These are phyloP conservation scores for Paramecium octaurelia DNA, from an alignment of 73 alveolate species.

Conservation along the genomic window DNA sequence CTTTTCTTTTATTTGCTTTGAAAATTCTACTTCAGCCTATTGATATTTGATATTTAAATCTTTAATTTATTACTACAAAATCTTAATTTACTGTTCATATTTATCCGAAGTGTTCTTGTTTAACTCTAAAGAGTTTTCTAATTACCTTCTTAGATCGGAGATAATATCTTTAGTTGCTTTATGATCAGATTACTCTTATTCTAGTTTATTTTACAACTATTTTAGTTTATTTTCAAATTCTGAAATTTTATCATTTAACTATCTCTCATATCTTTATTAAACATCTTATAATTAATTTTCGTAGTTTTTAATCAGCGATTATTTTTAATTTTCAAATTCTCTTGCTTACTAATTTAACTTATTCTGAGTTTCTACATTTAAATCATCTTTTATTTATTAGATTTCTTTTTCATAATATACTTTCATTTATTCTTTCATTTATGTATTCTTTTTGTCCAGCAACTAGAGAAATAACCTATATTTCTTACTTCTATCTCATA, in stretches of 20 bases:
- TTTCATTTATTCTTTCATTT: constrained; percentile 49
- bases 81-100: not conserved
- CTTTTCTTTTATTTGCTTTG: not conserved
- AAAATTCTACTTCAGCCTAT: not conserved
- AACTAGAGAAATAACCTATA: not conserved
- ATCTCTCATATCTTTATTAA: constrained; percentile 25
- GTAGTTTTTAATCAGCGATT: not conserved
- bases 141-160: not conserved
- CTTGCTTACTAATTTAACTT: not conserved
- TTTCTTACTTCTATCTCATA: constrained; percentile 40
- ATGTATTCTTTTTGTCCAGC: constrained; percentile 44
- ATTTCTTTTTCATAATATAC: constrained; percentile 51
- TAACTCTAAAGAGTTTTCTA: not conserved
- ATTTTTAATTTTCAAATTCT: constrained; percentile 17
- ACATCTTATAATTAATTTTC: constrained; percentile 47
- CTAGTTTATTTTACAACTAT: constrained; percentile 41
- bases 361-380: constrained; percentile 5
- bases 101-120: not conserved
- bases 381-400: constrained; percentile 42
- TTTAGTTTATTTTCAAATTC: constrained; percentile 54
- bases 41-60: not conserved
- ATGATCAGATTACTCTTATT: constrained; percentile 42
- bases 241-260: constrained; percentile 17
- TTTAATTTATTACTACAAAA: constrained; percentile 24
- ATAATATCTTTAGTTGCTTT: not conserved